phyloP scores from a whole-genome alignment of 306 rosid species.

The Vigna unguiculata region DNA sequence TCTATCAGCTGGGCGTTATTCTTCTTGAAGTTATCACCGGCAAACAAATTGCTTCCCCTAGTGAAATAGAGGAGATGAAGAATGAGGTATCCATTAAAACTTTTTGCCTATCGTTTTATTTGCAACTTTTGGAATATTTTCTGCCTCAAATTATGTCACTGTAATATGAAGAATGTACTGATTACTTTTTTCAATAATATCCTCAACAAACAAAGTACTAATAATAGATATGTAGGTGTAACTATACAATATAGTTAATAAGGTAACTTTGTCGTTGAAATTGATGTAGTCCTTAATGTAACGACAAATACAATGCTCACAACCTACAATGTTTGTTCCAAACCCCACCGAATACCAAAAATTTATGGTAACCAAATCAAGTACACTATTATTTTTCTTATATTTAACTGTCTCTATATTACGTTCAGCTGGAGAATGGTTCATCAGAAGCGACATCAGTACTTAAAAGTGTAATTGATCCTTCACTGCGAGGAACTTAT shows the following conservation, averaged over 20 bases:
- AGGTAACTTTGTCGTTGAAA: not conserved
- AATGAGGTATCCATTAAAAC: slow-evolving; percentile 61
- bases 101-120: not conserved
- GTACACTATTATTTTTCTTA: slow-evolving; percentile 30
- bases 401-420: not conserved
- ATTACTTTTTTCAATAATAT: not conserved
- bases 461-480: slow-evolving; percentile 59
- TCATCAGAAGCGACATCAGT: slow-evolving; percentile 64
- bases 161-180: not conserved
- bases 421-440: slow-evolving; percentile 72
- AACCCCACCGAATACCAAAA: slow-evolving; percentile 1
- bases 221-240: not conserved
- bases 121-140: not conserved
- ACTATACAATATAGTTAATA: not conserved
- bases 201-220: not conserved
- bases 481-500: slow-evolving; percentile 70
- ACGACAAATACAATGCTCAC: not conserved
- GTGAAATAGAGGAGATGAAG: slow-evolving; percentile 70
- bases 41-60: slow-evolving; percentile 54
- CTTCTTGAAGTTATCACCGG: slow-evolving; percentile 87
- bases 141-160: not conserved
- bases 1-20: slow-evolving; percentile 79
- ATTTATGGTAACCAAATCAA: slow-evolving; percentile 10
- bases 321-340: not conserved
- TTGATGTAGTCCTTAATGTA: not conserved